phyloP scores from a whole-genome alignment of 805 yeast genomes.

The Candida wancherniae region DNA sequence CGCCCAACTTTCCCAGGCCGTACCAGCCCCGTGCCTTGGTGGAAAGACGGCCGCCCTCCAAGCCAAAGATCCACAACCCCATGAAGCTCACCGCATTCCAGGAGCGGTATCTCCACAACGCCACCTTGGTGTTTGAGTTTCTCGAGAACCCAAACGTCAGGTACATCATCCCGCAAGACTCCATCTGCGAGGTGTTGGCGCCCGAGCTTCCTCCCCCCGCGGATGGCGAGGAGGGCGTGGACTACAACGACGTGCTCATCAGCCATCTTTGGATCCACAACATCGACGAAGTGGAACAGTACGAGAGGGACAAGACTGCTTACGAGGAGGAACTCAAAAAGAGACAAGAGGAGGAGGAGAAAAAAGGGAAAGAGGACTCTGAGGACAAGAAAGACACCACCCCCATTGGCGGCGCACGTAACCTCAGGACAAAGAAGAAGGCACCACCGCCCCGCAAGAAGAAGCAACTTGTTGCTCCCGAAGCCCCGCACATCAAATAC shows the following conservation, averaged over 20 bases:
- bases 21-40: conserved; percentile 9
- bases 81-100: conserved; percentile 71
- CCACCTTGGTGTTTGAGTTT: conserved; percentile 80
- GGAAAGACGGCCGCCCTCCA: conserved; percentile 17
- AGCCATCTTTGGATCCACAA: conserved; percentile 51
- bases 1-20: conserved; percentile 17
- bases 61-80: conserved; percentile 32
- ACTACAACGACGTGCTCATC: conserved; percentile 35
- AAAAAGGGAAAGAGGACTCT: conserved; percentile 16
- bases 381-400: conserved; percentile 8
- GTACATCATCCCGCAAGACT: conserved; percentile 68
- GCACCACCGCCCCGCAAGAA: conserved; percentile 13
- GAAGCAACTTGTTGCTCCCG: conserved; percentile 22
- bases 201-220: conserved; percentile 22
- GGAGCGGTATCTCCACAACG: conserved; percentile 61
- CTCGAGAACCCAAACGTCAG: conserved; percentile 73
- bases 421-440: conserved; percentile 13
- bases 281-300: conserved; percentile 42
- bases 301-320: conserved; percentile 31
- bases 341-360: conserved; percentile 24
- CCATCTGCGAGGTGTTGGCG: conserved; percentile 57
- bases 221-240: conserved; percentile 20
- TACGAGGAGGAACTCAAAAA: conserved; percentile 26
- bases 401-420: conserved; percentile 7
- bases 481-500: conserved; percentile 42